These are phyloP conservation scores for Penicillium cataractarum DNA, from an alignment of 495 filamentous ascomycete species.

Conservation along the genomic window DNA sequence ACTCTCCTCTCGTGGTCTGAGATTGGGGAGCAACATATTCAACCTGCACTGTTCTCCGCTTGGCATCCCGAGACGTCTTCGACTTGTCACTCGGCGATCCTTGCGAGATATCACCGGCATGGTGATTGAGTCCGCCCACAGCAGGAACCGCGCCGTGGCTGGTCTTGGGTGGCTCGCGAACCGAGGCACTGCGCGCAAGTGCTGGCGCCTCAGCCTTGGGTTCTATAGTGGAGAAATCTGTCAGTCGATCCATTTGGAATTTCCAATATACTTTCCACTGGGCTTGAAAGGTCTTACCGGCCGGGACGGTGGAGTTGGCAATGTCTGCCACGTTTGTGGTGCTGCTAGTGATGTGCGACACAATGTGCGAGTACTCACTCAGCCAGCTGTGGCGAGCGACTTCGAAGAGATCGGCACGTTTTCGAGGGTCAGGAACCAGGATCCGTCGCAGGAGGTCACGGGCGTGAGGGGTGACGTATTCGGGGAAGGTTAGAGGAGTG, in stretches of 20 bases:
- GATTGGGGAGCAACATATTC: constrained; percentile 95
- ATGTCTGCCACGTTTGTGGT: constrained; percentile 88
- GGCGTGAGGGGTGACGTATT: constrained; percentile 98
- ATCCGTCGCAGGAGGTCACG: constrained; percentile 91
- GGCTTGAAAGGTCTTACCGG: constrained; percentile 52
- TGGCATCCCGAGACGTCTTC: constrained; percentile 75
- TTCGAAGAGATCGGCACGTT: constrained; percentile 94
- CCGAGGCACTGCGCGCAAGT: constrained; percentile 84
- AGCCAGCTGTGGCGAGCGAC: constrained; percentile 98
- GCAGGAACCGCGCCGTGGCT: constrained; percentile 57
- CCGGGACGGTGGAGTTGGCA: constrained; percentile 72
- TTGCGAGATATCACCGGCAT: constrained; percentile 75
- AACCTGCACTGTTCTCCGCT: constrained; percentile 92
- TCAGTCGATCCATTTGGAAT: constrained; percentile 7
- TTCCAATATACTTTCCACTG: neutral
- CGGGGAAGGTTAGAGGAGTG: constrained; percentile 94
- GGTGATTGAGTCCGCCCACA: constrained; percentile 70
- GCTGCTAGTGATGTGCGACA: constrained; percentile 93
- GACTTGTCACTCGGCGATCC: constrained; percentile 64
- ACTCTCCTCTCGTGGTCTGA: constrained; percentile 71
- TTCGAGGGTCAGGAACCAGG: constrained; percentile 92
- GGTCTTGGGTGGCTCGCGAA: constrained; percentile 81
- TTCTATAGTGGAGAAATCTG: constrained; percentile 32
- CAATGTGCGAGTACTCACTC: constrained; percentile 91
- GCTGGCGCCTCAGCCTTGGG: constrained; percentile 61